Base-by-base conservation (phyloP, 495 filamentous ascomycete genomes). In the Melanomma pulvis-pyrius region DNA sequence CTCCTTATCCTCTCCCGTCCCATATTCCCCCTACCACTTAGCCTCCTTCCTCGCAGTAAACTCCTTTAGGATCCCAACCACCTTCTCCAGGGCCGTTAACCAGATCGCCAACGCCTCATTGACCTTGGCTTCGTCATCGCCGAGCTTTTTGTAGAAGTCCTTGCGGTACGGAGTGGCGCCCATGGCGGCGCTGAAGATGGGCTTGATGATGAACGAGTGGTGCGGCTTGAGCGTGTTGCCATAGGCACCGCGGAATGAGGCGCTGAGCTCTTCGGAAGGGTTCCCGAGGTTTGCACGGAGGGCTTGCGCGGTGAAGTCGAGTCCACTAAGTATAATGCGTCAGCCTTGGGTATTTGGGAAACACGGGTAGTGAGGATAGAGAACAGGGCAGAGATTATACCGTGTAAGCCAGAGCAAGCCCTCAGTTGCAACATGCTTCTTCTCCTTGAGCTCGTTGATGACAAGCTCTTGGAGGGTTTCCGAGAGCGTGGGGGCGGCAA, bases 111-210 rank as follows among this genome's bases (percentile, higher is more conserved):
- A 69, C 70, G 88, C 82, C 24, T 73, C 74, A 17, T 80, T 57
- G 53, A 96, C 86, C 76, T 87, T 83, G 32, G 73, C 79, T 69
- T 83, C 71, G 71, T 93, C 85, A 7, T 79, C 79, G 15, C 90
- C 93, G 25, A 98, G 79, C 83, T 97, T 97, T 52, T 71, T 74
- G 74, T 96, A 97, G 74, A 98, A 98, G 72, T 90, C 88, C 67
- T 89, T 90, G 46, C 92, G 87, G 82, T 96, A 96, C 1, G 96
- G 94, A 70, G 89, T 92, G 9, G 92, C 92, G 65, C 84, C 83
- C 92, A 98, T 96, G 68, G 96, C 94, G 59, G 91, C 87, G 68
- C 83, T 88, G 83, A 97, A 97, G 70, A 96, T 82, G 60, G 90
- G 90, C 81, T 92, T 96, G 51, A 96, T 80, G 30, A 97, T 51